Percentiles rank a stretch among this genome's conserved stretches.
phyloP scores from a whole-genome alignment of 306 rosid species.

The Pyrus bretschneideri region DNA sequence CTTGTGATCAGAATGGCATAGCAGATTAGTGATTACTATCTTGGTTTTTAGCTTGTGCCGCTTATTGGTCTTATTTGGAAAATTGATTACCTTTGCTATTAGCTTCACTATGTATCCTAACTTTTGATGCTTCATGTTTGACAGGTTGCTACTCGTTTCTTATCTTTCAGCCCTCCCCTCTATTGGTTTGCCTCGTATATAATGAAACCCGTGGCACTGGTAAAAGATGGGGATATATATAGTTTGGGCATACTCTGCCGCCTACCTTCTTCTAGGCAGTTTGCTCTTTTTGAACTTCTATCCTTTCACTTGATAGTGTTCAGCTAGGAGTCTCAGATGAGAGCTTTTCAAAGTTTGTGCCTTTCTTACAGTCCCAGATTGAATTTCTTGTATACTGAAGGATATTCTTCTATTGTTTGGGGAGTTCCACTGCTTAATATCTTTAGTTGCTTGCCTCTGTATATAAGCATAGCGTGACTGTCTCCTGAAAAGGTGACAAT shows the following conservation, averaged over 20 bases:
- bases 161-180: constrained; percentile 77
- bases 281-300: constrained; percentile 83
- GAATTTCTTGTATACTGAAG: neutral
- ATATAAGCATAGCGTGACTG: neutral
- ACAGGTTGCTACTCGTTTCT: constrained; percentile 93
- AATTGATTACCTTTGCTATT: neutral
- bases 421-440: neutral
- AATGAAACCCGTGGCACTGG: constrained; percentile 32
- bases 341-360: neutral
- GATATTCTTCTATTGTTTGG: neutral
- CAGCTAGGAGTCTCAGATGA: too few relatives aligned
- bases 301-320: constrained; percentile 63
- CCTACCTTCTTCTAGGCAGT: constrained; percentile 81
- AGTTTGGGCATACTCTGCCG: constrained; percentile 72
- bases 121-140: constrained; percentile 9
- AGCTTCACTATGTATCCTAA: neutral
- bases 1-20: neutral
- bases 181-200: constrained; percentile 83
- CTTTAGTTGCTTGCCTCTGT: neutral
- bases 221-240: constrained; percentile 58
- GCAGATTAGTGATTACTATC: neutral
- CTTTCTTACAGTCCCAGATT: neutral
- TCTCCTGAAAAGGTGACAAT: neutral
- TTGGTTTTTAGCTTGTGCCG: neutral
- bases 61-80: neutral